A percentile compares a stretch with the other conserved stretches of the same genome.
These are phyloP conservation scores for Candida mattraensis DNA, from an alignment of 805 yeast genomes.

Conservation along the genomic window DNA sequence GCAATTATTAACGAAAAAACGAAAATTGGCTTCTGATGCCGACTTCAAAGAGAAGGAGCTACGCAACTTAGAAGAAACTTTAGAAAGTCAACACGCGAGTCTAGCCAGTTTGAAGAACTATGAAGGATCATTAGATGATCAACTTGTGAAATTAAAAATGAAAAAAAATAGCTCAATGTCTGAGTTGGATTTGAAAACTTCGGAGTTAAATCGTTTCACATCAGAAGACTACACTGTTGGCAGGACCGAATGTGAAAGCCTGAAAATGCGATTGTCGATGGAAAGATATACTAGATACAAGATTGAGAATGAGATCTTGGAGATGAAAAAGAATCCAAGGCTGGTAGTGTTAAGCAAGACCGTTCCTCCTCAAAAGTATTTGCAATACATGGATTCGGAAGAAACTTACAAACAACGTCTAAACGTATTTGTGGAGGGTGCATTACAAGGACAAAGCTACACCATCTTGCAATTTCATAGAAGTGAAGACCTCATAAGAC, in stretches of 20 bases:
- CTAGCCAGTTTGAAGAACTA: constrained; percentile 6
- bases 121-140: constrained; percentile 18
- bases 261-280: constrained; percentile 5
- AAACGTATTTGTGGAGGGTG: constrained; percentile 13
- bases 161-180: constrained; percentile 10
- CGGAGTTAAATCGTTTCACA: constrained; percentile 11
- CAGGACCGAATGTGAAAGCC: constrained; percentile 1
- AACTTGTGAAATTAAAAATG: constrained; percentile 12
- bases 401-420: constrained; percentile 9
- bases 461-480: constrained; percentile 7
- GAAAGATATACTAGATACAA: constrained; percentile 24
- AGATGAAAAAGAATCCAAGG: constrained; percentile 19
- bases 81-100: constrained; percentile 7
- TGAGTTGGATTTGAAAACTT: constrained; percentile 6
- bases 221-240: constrained; percentile 3
- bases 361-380: too few relatives aligned
- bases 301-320: constrained; percentile 24
- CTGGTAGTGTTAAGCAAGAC: constrained; percentile 11
- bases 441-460: constrained; percentile 13
- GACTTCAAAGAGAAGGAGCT: constrained; percentile 2
- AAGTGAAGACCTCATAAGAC: background rate
- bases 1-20: constrained; percentile 2
- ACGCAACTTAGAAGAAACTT: background rate
- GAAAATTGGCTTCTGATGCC: constrained; percentile 1
- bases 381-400: too few relatives aligned